Base-by-base conservation (phyloP, 495 filamentous ascomycete genomes). In the Acidomyces sp. region DNA sequence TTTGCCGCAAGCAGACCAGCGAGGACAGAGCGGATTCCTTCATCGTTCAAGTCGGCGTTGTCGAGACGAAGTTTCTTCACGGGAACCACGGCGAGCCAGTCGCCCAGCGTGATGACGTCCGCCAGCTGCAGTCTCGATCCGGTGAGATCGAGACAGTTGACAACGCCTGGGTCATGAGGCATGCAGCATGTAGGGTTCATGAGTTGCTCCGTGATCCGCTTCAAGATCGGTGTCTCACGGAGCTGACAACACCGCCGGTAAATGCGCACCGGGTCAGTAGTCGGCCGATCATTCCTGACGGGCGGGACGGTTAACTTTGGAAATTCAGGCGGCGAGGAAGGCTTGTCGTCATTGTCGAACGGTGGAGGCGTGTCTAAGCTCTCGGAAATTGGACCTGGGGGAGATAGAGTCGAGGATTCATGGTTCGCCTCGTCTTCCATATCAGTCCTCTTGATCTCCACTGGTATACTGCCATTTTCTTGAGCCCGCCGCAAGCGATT, bases 221-320 rank as follows among this genome's bases (percentile, higher is more conserved):
- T 86, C 17, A 96, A 65, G 26, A 93, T 82, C 1, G 82, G 82
- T 0, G 85, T 87, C 62, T 96, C 90, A 46, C 90, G 68, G 18
- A 97, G 64, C 53, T 95, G 87, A 53, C 90, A 96, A 56, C 90
- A 96, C 40, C 90, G 74, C 35, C 86, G 74, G 59, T 97, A 97
- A 57, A 97, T 94, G 41, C 87, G 73, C 6, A 86, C 70, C 4
- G 90, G 88, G 55, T 93, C 88, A 13, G 81, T 94, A 3, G 87
- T 95, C 0, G 88, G 85, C 22, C 69, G 71, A 37, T 72, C 69
- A 48, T 80, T 76, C 66, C 75, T 13, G 74, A 57, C 9, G 58
- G 46, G 12, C 6, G 38, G 41, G 13, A 27, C 4, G 16, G 21
- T 6, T 22, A 5, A 16, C 4, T 4, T 4, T 9, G 37, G 37